phyloP scores from a whole-genome alignment of 169 alveolate species.

The Cryptosporidium tyzzeri region DNA sequence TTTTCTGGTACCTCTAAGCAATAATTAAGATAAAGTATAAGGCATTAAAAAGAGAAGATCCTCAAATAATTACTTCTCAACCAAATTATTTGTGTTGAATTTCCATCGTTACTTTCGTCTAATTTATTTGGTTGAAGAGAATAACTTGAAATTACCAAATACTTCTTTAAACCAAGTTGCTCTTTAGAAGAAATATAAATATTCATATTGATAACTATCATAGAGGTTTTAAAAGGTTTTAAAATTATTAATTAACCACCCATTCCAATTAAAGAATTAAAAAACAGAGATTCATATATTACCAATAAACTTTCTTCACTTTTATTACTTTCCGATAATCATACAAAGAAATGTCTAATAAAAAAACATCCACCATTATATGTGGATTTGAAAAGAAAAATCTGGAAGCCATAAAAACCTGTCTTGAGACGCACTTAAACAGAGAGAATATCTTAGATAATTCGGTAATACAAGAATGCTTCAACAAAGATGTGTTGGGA shows the following conservation, averaged over 20 bases:
- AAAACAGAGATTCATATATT: neutral
- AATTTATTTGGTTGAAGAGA: neutral
- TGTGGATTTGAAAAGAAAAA: neutral
- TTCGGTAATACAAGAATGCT: conserved; percentile 17
- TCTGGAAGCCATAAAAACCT: conserved; percentile 5
- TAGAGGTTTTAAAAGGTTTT: too few relatives aligned
- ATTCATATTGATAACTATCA: too few relatives aligned
- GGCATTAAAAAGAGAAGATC: neutral
- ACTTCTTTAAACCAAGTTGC: neutral
- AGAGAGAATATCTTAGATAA: conserved; percentile 33
- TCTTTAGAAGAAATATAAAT: too few relatives aligned
- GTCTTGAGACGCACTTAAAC: conserved; percentile 24
- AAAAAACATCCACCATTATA: neutral
- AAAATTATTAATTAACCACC: neutral
- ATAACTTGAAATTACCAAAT: neutral
- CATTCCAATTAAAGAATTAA: too few relatives aligned
- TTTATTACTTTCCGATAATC: neutral
- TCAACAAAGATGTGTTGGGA: conserved; percentile 14
- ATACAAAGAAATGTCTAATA: neutral
- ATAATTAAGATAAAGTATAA: neutral
- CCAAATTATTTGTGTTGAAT: neutral
- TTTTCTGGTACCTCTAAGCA: neutral
- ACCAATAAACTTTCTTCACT: neutral
- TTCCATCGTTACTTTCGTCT: neutral
- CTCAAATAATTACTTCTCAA: neutral